These are phyloP conservation scores for Phyllosticta citribraziliensis DNA, from an alignment of 2,329 filamentous ascomycete genomes.

Conservation along the genomic window DNA sequence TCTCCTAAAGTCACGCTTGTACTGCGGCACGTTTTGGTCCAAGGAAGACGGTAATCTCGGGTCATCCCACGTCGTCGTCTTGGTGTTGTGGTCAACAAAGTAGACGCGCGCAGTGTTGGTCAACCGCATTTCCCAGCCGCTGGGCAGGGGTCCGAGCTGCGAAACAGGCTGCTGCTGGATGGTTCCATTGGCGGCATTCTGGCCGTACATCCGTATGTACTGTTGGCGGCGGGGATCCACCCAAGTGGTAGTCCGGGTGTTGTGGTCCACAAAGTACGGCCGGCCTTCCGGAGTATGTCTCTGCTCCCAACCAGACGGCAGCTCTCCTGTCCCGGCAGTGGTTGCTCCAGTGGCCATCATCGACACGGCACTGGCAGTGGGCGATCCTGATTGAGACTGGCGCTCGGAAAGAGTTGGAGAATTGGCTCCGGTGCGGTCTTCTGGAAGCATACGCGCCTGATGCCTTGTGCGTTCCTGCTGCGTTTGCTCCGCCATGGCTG, in stretches of 20 bases:
- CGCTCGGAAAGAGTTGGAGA: constrained; percentile 65
- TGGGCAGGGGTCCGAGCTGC: constrained; percentile 86
- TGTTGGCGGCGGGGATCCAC: constrained; percentile 94
- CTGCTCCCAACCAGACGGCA: constrained; percentile 94
- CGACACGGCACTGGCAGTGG: constrained; percentile 53
- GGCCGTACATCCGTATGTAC: constrained; percentile 97
- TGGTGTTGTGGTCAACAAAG: constrained; percentile 99
- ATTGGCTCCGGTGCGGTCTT: constrained; percentile 87
- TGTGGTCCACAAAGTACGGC: constrained; percentile 96
- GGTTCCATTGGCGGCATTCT: constrained; percentile 62
- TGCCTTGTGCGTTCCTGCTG: constrained; percentile 88
- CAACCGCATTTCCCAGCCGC: constrained; percentile 98
- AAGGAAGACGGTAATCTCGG: constrained; percentile 88
- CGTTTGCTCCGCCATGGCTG: constrained; percentile 79
- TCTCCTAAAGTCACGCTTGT: constrained; percentile 96
- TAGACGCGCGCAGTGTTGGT: constrained; percentile 97
- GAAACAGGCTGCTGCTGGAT: constrained; percentile 98
- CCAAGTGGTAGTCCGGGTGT: constrained; percentile 96
- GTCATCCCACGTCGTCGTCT: constrained; percentile 99
- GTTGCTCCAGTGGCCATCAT: constrained; percentile 96
- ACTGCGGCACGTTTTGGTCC: constrained; percentile 97
- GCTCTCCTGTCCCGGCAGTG: constrained; percentile 85
- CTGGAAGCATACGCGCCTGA: constrained; percentile 89
- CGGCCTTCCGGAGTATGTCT: constrained; percentile 90
- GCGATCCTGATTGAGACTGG: constrained; percentile 31